Percentiles rank a stretch among this genome's conserved stretches.
These are phyloP conservation scores for Endocalyx cinctus DNA, from an alignment of 2,329 filamentous ascomycete genomes.

Conservation along the genomic window DNA sequence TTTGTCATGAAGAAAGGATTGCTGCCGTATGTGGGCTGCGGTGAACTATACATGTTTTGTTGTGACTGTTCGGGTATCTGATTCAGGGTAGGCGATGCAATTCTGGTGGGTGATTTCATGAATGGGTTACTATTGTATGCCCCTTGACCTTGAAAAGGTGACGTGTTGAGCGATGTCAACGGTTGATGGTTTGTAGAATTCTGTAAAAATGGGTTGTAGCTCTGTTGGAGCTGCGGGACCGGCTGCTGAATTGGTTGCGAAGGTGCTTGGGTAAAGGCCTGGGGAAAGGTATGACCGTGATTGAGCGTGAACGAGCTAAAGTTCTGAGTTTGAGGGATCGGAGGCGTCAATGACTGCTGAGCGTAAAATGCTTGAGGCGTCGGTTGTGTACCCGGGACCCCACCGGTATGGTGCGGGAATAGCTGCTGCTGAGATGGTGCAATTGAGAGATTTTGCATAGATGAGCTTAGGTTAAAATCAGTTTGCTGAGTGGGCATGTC, in stretches of 20 bases:
- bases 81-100: constrained; percentile 25
- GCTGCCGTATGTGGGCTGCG: constrained; percentile 22
- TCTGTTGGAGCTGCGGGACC: constrained; percentile 33
- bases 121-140: constrained; percentile 25
- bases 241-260: no score
- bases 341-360: constrained; percentile 39
- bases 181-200: constrained; percentile 23
- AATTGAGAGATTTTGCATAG: constrained; percentile 72
- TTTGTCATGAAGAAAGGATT: constrained; percentile 29
- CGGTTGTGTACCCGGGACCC: constrained; percentile 40
- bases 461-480: constrained; percentile 52
- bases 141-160: constrained; percentile 21
- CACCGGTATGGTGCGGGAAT: constrained; percentile 74
- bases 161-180: constrained; percentile 23
- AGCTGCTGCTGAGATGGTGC: constrained; percentile 53
- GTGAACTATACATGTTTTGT: constrained; percentile 28
- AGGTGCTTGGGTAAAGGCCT: no score
- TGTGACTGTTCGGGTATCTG: constrained; percentile 32
- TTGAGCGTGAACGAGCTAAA: constrained; percentile 37
- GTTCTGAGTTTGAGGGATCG: constrained; percentile 36
- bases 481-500: constrained; percentile 43
- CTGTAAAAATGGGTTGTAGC: constrained; percentile 51
- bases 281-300: constrained; percentile 39
- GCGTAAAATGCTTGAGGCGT: constrained; percentile 38
- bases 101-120: constrained; percentile 25